A percentile compares a stretch with the other conserved stretches of the same genome.
phyloP scores from a whole-genome alignment of 2,329 filamentous ascomycete genomes.

The Sclerotinia glacialis region DNA sequence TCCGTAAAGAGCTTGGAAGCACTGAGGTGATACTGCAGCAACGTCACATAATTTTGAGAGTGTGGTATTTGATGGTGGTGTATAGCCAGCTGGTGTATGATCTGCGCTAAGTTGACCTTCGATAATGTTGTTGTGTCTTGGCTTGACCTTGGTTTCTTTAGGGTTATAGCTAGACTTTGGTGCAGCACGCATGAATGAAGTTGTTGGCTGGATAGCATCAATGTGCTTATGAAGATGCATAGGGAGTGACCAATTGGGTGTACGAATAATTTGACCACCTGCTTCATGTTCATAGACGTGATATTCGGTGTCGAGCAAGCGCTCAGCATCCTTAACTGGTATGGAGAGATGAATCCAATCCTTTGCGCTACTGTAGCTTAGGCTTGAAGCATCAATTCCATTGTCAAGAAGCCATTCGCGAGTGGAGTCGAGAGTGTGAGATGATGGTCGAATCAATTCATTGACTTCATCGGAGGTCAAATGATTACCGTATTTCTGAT shows the following conservation, averaged over 20 bases:
- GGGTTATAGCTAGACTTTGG: conserved; percentile 17
- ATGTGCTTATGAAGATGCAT: conserved; percentile 55
- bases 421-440: conserved; percentile 51
- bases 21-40: conserved; percentile 28
- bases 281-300: conserved; percentile 53
- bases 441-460: conserved; percentile 51
- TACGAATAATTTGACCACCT: conserved; percentile 51
- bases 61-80: conserved; percentile 36
- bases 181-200: conserved; percentile 51
- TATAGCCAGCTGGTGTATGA: conserved; percentile 31
- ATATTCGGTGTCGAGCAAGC: conserved; percentile 52
- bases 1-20: conserved; percentile 30
- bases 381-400: conserved; percentile 45
- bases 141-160: neutral
- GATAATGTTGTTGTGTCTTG: conserved; percentile 20
- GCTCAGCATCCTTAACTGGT: conserved; percentile 51
- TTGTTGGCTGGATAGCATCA: conserved; percentile 59
- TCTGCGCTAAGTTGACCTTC: conserved; percentile 12
- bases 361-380: conserved; percentile 51
- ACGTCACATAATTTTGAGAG: conserved; percentile 61
- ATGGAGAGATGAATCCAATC: conserved; percentile 57
- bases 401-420: conserved; percentile 55
- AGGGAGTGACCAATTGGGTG: conserved; percentile 57
- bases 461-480: conserved; percentile 51
- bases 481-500: conserved; percentile 54